phyloP scores from a whole-genome alignment of 2,329 filamentous ascomycete species.

The Harringtonia aguacate region DNA sequence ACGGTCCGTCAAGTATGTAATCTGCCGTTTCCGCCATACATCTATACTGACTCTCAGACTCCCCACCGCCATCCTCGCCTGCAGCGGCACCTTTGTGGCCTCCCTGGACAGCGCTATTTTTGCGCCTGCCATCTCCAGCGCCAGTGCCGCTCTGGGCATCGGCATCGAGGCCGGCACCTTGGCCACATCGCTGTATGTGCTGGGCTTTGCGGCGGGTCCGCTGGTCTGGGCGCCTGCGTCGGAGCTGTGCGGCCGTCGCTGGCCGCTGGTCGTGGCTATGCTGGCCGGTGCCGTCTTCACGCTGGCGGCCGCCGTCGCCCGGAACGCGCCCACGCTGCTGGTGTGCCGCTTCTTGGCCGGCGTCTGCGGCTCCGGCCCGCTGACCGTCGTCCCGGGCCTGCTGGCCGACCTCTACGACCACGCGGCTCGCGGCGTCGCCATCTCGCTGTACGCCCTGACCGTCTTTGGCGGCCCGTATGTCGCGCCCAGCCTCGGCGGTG shows the following conservation, averaged over 20 bases:
- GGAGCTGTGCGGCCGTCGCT: slow-evolving; percentile 13
- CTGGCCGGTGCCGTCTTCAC: slow-evolving; percentile 22
- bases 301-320: slow-evolving; percentile 21
- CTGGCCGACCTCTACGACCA: slow-evolving; percentile 71
- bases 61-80: slow-evolving; percentile 8
- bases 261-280: slow-evolving; percentile 7
- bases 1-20: slow-evolving; percentile 27
- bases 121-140: slow-evolving; percentile 5
- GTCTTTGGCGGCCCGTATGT: slow-evolving; percentile 72
- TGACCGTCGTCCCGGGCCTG: slow-evolving; percentile 75
- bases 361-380: slow-evolving; percentile 72
- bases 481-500: slow-evolving; percentile 66
- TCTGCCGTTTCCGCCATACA: not conserved
- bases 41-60: not conserved
- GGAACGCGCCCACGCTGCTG: slow-evolving; percentile 58
- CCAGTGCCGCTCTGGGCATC: slow-evolving; percentile 3
- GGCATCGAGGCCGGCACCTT: slow-evolving; percentile 1
- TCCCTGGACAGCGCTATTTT: slow-evolving; percentile 11
- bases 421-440: slow-evolving; percentile 75
- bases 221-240: slow-evolving; percentile 4
- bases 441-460: slow-evolving; percentile 74
- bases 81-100: slow-evolving; percentile 8
- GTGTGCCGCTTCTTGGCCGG: slow-evolving; percentile 69
- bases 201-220: slow-evolving; percentile 4
- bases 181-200: slow-evolving; percentile 1